Percentiles rank a stretch among this genome's conserved stretches.
phyloP scores from a whole-genome alignment of 1,284 basidiomycete species.

The Naganishia cerealis region DNA sequence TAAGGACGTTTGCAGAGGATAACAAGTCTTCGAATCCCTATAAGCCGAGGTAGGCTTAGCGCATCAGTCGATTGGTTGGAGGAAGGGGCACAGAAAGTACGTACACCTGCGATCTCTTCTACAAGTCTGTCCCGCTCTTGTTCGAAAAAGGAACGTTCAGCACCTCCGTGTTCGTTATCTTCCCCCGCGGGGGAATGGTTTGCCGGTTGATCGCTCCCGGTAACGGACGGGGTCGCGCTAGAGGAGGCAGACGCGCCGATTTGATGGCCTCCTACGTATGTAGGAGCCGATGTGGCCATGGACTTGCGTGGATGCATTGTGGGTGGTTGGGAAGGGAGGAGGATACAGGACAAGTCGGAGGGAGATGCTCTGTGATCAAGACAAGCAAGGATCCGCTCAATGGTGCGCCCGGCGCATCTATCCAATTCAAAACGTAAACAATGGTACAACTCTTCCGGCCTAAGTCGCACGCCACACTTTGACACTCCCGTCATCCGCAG shows the following conservation, averaged over 20 bases:
- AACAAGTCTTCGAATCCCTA: slow-evolving; percentile 88
- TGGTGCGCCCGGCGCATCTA: not conserved
- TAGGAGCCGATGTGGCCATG: slow-evolving; percentile 34
- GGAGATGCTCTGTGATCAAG: not conserved
- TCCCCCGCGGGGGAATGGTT: slow-evolving; percentile 2
- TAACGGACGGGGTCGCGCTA: not conserved
- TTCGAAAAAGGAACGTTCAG: slow-evolving; percentile 47
- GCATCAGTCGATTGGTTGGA: not conserved
- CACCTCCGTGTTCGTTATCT: slow-evolving; percentile 2
- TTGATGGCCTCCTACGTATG: slow-evolving; percentile 28
- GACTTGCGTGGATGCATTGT: slow-evolving; percentile 33
- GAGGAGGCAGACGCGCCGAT: not conserved
- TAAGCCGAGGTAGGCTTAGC: not conserved
- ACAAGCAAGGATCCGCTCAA: too few relatives aligned
- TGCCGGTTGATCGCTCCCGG: not conserved
- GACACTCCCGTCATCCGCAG: slow-evolving; percentile 61
- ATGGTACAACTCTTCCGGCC: not conserved
- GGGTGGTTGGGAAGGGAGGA: not conserved
- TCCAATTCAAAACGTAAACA: not conserved
- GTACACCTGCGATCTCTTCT: slow-evolving; percentile 51
- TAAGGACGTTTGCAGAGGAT: slow-evolving; percentile 80
- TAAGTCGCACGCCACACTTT: slow-evolving; percentile 56
- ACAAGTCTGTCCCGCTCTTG: slow-evolving; percentile 49
- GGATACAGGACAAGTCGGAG: not conserved
- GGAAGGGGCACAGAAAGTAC: slow-evolving; percentile 26